Evolutionary conservation across 768 basidiomycete genomes (phyloP).

Genomic region (Vararia minispora): DNA sequence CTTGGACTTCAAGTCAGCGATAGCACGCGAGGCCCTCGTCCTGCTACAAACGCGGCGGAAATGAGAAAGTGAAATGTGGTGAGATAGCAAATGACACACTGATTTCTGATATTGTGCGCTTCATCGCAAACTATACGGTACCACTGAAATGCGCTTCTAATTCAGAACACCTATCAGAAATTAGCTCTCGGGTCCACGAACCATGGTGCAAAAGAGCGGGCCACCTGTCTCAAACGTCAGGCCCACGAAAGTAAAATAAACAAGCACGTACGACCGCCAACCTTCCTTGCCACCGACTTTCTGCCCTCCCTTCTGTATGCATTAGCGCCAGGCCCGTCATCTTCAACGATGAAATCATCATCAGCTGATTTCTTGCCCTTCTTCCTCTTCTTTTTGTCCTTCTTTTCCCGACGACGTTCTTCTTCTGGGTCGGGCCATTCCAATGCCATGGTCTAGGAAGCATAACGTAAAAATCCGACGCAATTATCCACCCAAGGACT

Average conservation of each 20-base stretch:
- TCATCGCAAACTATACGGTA: slow-evolving; percentile 46
- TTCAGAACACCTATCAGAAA: background rate
- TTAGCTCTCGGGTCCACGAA: no score
- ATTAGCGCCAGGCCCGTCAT: no score
- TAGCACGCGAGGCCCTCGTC: slow-evolving; percentile 35
- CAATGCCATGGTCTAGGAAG: slow-evolving; percentile 36
- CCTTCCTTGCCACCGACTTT: slow-evolving; percentile 17
- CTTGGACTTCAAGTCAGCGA: slow-evolving; percentile 36
- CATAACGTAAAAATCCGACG: background rate
- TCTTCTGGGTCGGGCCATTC: slow-evolving; percentile 46
- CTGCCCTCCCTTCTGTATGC: no score
- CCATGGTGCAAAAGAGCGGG: background rate
- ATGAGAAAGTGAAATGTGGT: background rate
- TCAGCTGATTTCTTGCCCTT: slow-evolving; percentile 11
- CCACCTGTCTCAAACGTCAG: background rate
- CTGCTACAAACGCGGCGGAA: slow-evolving; percentile 18
- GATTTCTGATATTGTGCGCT: slow-evolving; percentile 36
- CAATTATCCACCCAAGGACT: background rate
- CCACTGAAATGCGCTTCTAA: slow-evolving; percentile 23
- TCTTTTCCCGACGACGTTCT: slow-evolving; percentile 27
- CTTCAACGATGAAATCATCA: slow-evolving; percentile 18
- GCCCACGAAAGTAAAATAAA: background rate
- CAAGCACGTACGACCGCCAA: slow-evolving; percentile 13
- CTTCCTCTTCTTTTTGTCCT: slow-evolving; percentile 12
- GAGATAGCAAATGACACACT: slow-evolving; percentile 30